Conservation (phyloP, 768 basidiomycete genomes). For the Mrakia hoshinonis region DNA sequence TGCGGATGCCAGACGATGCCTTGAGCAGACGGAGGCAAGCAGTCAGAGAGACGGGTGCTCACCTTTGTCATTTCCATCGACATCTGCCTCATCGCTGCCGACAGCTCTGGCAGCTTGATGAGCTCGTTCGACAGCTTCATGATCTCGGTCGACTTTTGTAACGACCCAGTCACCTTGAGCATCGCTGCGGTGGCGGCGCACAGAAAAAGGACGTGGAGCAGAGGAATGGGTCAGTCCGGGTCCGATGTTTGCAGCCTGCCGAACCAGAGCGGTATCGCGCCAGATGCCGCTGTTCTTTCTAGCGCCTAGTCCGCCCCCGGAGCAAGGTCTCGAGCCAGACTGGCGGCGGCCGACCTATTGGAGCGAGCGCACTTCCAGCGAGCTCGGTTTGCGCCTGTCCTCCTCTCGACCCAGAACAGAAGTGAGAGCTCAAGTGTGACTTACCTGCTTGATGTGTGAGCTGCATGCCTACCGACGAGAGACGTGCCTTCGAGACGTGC, state of each 20-base stretch:
- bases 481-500: slow-evolving; percentile 80
- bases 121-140: slow-evolving; percentile 96
- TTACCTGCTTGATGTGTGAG: slow-evolving; percentile 83
- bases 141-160: slow-evolving; percentile 96
- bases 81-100: slow-evolving; percentile 91
- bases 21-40: neutral
- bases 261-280: neutral
- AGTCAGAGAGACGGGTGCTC: slow-evolving; percentile 27
- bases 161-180: slow-evolving; percentile 91
- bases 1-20: neutral
- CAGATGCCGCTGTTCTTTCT: too few species aligned
- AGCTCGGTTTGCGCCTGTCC: too few species aligned
- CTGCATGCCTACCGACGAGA: slow-evolving; percentile 84
- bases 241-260: too few species aligned
- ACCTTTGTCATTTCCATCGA: slow-evolving; percentile 99
- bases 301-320: too few species aligned
- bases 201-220: neutral
- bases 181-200: slow-evolving; percentile 54
- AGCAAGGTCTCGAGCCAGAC: too few species aligned
- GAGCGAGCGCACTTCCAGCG: too few species aligned
- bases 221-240: neutral
- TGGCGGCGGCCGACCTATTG: too few species aligned
- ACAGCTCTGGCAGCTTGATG: slow-evolving; percentile 83
- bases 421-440: slow-evolving; percentile 33
- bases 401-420: neutral